Evolutionary conservation across 2,329 filamentous ascomycete species (phyloP).

Genomic region (Rachicladosporium sp.): DNA sequence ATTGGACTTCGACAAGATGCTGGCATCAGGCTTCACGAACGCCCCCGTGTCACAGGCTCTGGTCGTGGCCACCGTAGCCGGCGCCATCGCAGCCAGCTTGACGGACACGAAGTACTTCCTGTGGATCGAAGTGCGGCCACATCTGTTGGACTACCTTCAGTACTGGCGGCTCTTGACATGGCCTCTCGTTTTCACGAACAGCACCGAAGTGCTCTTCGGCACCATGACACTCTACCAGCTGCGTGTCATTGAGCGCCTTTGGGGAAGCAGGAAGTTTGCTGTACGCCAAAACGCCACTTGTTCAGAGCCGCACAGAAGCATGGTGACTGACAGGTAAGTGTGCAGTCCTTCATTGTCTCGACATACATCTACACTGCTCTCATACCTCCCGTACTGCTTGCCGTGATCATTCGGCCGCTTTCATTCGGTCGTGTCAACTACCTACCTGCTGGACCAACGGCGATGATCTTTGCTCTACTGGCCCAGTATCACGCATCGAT

Average conservation of each 20-base stretch:
- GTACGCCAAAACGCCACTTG: slow-evolving; percentile 24
- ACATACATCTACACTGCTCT: slow-evolving; percentile 62
- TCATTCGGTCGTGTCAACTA: slow-evolving; percentile 69
- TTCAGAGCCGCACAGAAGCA: not conserved
- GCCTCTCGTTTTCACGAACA: slow-evolving; percentile 75
- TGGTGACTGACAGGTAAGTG: slow-evolving; percentile 20
- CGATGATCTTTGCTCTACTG: slow-evolving; percentile 73
- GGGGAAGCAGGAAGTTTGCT: slow-evolving; percentile 85
- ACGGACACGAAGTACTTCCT: slow-evolving; percentile 85
- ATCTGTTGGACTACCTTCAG: slow-evolving; percentile 74
- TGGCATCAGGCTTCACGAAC: slow-evolving; percentile 52
- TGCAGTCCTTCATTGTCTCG: slow-evolving; percentile 67
- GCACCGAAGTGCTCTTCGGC: slow-evolving; percentile 82
- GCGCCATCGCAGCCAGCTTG: slow-evolving; percentile 67
- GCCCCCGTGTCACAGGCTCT: slow-evolving; percentile 50
- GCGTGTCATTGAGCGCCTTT: slow-evolving; percentile 74
- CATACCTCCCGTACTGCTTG: slow-evolving; percentile 60
- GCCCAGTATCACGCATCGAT: slow-evolving; percentile 86
- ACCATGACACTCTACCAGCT: slow-evolving; percentile 79
- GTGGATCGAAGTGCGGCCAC: slow-evolving; percentile 70
- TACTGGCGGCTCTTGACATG: slow-evolving; percentile 71
- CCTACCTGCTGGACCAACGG: slow-evolving; percentile 77
- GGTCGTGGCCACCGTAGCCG: slow-evolving; percentile 62
- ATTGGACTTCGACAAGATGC: slow-evolving; percentile 23
- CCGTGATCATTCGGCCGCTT: slow-evolving; percentile 59